A percentile compares a stretch with the other conserved stretches of the same genome.
phyloP scores from a whole-genome alignment of 176 grass and related monocot genomes.

The Ensete ventricosum region DNA sequence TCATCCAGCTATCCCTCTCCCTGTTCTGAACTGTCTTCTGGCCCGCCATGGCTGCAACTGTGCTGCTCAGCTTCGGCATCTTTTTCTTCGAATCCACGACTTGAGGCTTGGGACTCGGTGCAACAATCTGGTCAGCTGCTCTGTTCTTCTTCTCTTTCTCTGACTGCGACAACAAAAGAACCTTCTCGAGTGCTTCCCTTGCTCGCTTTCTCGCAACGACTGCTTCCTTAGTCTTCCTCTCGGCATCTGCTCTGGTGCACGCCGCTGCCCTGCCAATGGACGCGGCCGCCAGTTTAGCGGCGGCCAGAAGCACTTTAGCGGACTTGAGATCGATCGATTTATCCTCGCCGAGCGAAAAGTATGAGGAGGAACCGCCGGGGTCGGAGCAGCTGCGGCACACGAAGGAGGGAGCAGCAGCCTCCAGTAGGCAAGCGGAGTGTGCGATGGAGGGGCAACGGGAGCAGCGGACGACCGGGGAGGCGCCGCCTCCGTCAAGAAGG shows the following conservation, averaged over 20 bases:
- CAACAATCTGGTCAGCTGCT: not conserved
- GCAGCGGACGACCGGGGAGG: constrained; percentile 33
- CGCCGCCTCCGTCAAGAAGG: constrained; percentile 14
- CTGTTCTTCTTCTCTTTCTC: constrained; percentile 14
- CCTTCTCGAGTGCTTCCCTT: constrained; percentile 54
- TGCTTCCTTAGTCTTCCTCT: constrained; percentile 53
- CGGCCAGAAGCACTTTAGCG: constrained; percentile 60
- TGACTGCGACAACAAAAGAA: not conserved
- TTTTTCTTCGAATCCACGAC: constrained; percentile 5
- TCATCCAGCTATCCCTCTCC: constrained; percentile 14
- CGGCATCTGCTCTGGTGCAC: constrained; percentile 40
- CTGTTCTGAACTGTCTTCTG: not conserved
- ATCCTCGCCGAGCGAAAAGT: constrained; percentile 5
- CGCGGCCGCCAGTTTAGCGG: constrained; percentile 41
- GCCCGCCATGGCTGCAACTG: not conserved
- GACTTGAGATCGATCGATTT: constrained; percentile 21
- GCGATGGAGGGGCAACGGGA: constrained; percentile 24
- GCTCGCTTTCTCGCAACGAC: constrained; percentile 45
- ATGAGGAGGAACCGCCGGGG: constrained; percentile 17
- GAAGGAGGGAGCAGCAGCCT: constrained; percentile 18
- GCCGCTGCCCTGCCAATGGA: constrained; percentile 44
- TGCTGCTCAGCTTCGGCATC: constrained; percentile 12
- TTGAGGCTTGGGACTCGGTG: not conserved
- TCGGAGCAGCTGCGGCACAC: constrained; percentile 46
- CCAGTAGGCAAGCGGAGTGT: not conserved